Evolutionary conservation across 768 basidiomycete genomes (phyloP), one percentile per base, ranked within the genome.

Genomic region (Lentinula lateritia): DNA sequence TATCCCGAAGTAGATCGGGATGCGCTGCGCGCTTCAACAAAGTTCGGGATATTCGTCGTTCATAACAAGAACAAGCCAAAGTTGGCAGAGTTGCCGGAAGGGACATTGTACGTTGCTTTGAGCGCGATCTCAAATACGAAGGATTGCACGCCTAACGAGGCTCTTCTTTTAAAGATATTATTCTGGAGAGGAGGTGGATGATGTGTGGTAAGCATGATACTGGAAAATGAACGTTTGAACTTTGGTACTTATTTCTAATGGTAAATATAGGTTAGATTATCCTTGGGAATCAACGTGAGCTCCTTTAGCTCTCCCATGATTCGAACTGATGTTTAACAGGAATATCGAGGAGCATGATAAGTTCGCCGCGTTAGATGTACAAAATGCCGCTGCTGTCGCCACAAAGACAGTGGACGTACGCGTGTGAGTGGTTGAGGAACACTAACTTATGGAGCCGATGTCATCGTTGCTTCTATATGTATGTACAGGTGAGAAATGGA

Each of bases 11-110:
- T 82, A 16, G 87, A 95, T 66, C 87, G 89, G 55, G 84, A 88
- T n/a, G 82, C 82, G 0, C 75, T 87, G 18, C 82, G 83, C 62
- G 71, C 74, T 7, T 76, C 80, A 4, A 95, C 96, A 32, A 79
- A 90, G 71, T 93, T 99, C 63, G 95, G 85, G 1, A 79, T 98
- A 65, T 99, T 98, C 69, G 96, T 98, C 52, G 92, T 95, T 28
- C 92, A 95, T 75, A 93, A 95, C 79, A 98, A 98, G 77, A 78
- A 86, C 63, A 98, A 98, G 76, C 77, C 80, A 36, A 99, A 99
- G 76, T 71, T 87, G 39, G 95, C 86, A 32, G 74, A 84, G 50
- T 75, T 99, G 41, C 91, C 94, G 2, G 66, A 78, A 1, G 83
- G 84, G 62, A 78, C 80, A 32, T 83, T 80, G 90, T 93, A 70